Base-by-base conservation (phyloP, 106 monocot genomes). In the Dendrobium nobile region DNA sequence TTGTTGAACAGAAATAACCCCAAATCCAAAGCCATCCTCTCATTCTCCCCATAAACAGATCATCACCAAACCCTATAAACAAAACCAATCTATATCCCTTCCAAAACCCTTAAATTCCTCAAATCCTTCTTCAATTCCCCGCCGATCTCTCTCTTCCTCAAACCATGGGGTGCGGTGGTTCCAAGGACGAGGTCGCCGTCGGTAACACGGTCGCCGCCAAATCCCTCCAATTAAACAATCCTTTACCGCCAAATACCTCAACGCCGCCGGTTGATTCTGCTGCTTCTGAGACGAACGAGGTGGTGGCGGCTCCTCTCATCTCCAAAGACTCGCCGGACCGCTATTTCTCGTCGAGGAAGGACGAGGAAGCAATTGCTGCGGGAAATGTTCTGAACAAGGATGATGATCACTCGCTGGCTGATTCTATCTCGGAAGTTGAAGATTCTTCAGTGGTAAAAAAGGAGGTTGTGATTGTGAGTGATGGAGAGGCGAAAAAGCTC, bases 141-240 rank as follows among this genome's bases (percentile, higher is more conserved):
- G 7, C 33, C 48, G 7, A 20, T 76, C 47, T 74, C 42, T 72
- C 72, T 43, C 47, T 8, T 26, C 5, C 76, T 51, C 47, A n/a
- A n/a, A 48, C 15, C 17, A 86, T 86, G 85, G 85, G 85, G 28
- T 86, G 85, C 40, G 82, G 85, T 47, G 82, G 79, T 51, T 86
- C 85, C 4, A 86, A 86, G 65, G 85, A 82, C 67, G 85, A 82
- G 2, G 78, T 86, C 31, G 85, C 85, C 58, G 54, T 82, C 13
- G 78, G 78, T 16, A 82, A 82, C 75, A 82, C 82, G 1, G 58
- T 75, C 73, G 42, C 28, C 67, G 20, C 31, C 19, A 61, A 76
- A 76, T 76, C 76, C 41, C 76, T 76, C 1, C 47, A 26, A 26
- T 74, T 16, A 4, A 76, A 76, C 17, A 47, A 48, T 5, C 3